Evolutionary conservation across 805 yeast genomes (phyloP).

Genomic region (Blastobotrys robertii): DNA sequence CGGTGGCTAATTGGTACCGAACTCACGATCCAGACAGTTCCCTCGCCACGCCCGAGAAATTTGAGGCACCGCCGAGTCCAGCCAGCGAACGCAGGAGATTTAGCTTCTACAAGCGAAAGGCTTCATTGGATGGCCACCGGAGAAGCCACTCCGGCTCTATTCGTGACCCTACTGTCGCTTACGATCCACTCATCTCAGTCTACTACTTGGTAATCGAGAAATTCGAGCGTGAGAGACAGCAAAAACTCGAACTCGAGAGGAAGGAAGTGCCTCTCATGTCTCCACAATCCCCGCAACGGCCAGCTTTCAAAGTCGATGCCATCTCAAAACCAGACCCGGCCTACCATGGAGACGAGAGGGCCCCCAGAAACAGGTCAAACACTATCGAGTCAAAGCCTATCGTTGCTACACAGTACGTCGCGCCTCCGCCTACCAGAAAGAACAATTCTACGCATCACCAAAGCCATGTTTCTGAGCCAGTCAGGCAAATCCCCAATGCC

Average conservation of each 20-base stretch:
- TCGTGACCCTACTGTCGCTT: conserved; percentile 72
- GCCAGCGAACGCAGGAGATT: background rate
- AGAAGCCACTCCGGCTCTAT: background rate
- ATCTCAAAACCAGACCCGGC: conserved; percentile 1
- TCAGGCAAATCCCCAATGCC: background rate
- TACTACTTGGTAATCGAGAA: conserved; percentile 83
- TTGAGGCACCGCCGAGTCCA: too few species aligned
- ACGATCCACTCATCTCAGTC: conserved; percentile 80
- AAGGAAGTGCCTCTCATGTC: too few species aligned
- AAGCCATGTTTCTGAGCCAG: conserved; percentile 2
- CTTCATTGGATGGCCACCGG: background rate
- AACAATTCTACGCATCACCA: background rate
- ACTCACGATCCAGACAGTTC: conserved; percentile 6
- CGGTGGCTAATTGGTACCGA: conserved; percentile 53
- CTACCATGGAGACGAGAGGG: background rate
- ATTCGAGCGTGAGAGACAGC: conserved; percentile 56
- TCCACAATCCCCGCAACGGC: background rate
- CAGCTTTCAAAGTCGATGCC: conserved; percentile 2
- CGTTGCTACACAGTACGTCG: conserved; percentile 1
- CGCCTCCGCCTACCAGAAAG: conserved; percentile 4
- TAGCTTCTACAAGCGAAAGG: background rate
- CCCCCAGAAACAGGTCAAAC: too few species aligned
- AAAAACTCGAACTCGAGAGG: conserved; percentile 29
- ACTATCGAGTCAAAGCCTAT: too few species aligned
- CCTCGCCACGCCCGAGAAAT: background rate